Conservation (phyloP, 73 alveolate genomes). For the Paramecium sexaurelia region DNA sequence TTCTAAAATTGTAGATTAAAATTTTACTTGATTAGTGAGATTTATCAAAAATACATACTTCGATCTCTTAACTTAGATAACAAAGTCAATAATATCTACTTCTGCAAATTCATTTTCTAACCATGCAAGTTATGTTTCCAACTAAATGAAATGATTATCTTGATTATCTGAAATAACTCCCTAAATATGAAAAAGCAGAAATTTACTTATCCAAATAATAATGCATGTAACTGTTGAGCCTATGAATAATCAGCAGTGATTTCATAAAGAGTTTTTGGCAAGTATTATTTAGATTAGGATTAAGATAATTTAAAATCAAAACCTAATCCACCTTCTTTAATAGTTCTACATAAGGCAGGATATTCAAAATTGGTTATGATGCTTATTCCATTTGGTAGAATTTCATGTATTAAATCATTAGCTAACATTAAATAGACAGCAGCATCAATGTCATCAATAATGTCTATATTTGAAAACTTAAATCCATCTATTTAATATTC, state of each 20-base stretch:
- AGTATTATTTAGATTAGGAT: background rate
- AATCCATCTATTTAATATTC: conserved; percentile 98
- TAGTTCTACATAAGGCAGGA: conserved; percentile 96
- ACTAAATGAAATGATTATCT: background rate
- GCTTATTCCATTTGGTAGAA: conserved; percentile 90
- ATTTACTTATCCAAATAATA: background rate
- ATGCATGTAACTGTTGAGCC: background rate
- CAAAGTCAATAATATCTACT: background rate
- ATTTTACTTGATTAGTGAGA: background rate
- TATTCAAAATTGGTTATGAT: conserved; percentile 97
- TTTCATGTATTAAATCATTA: conserved; percentile 89
- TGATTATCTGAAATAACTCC: background rate
- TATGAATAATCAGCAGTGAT: background rate
- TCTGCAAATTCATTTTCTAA: background rate
- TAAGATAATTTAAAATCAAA: conserved; percentile 88
- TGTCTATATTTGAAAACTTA: conserved; percentile 74
- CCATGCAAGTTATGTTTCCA: background rate
- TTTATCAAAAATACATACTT: background rate
- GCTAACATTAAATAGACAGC: conserved; percentile 94
- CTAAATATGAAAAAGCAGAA: background rate
- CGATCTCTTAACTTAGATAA: background rate
- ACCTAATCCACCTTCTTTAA: conserved; percentile 98
- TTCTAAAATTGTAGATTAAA: background rate
- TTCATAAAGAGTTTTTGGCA: background rate
- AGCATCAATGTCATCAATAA: conserved; percentile 88